Conservation (phyloP, 805 yeast species). For the Tetrapisispora phaffii region DNA sequence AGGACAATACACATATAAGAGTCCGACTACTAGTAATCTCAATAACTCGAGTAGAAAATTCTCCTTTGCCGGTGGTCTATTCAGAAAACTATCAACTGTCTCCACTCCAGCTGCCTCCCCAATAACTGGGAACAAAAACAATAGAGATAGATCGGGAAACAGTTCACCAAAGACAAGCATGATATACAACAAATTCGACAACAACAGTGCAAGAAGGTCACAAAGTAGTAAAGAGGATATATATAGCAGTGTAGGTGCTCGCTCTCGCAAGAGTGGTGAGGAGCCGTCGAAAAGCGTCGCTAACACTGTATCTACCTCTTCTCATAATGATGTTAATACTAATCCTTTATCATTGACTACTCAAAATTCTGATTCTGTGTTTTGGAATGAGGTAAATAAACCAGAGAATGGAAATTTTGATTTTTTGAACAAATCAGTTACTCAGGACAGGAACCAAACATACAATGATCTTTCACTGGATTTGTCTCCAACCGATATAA, state of each 20-base stretch:
- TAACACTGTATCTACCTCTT: not conserved
- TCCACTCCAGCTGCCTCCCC: not conserved
- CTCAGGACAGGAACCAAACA: not conserved
- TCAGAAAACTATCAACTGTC: conserved; percentile 16
- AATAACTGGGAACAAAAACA: not conserved
- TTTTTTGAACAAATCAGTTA: not conserved
- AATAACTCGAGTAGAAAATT: conserved; percentile 15
- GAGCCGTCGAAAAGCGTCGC: conserved; percentile 3
- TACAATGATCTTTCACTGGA: not conserved
- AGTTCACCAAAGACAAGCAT: conserved; percentile 8
- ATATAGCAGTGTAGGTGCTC: not conserved
- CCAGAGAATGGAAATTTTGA: not conserved
- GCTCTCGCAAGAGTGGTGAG: conserved; percentile 17
- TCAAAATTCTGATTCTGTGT: not conserved
- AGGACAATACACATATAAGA: conserved; percentile 1
- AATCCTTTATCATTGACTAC: not conserved
- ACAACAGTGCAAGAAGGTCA: conserved; percentile 2
- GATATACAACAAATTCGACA: conserved; percentile 24
- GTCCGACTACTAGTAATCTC: not conserved
- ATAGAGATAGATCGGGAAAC: not conserved
- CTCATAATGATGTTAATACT: not conserved
- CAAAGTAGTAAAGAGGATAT: not conserved
- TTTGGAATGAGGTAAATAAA: conserved; percentile 3
- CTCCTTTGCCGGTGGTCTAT: conserved; percentile 20
- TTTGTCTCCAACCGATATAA: conserved; percentile 2